A percentile compares a stretch with the other conserved stretches of the same genome.
Evolutionary conservation across 495 filamentous ascomycete genomes (phyloP).

Genomic region (Penicilliopsis zonata): DNA sequence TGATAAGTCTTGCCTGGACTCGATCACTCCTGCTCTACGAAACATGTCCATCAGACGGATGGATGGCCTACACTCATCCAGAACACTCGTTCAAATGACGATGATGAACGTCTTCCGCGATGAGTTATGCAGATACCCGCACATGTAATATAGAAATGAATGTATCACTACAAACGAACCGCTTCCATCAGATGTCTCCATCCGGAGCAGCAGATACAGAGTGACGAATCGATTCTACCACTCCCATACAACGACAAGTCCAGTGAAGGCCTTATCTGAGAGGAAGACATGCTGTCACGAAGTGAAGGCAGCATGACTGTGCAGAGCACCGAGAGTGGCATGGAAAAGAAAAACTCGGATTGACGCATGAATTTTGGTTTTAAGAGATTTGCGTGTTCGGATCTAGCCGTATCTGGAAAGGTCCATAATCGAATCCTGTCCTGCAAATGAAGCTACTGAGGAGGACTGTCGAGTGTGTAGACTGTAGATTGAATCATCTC

Average conservation of each 20-base stretch:
- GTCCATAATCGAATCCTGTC: slow-evolving; percentile 2
- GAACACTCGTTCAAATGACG: too few relatives aligned
- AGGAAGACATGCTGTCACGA: slow-evolving; percentile 31
- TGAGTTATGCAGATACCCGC: neutral
- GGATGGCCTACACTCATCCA: too few relatives aligned
- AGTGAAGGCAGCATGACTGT: slow-evolving; percentile 41
- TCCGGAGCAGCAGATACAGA: slow-evolving; percentile 97
- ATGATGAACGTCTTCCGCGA: too few relatives aligned
- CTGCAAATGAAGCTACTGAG: too few relatives aligned
- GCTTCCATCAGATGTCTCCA: slow-evolving; percentile 60
- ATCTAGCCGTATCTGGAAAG: slow-evolving; percentile 5
- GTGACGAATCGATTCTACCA: slow-evolving; percentile 61
- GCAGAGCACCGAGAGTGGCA: slow-evolving; percentile 33
- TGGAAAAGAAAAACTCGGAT: slow-evolving; percentile 22
- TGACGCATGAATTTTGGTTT: slow-evolving; percentile 7
- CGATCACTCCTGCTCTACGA: too few relatives aligned
- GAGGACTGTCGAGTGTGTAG: too few relatives aligned
- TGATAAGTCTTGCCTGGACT: too few relatives aligned
- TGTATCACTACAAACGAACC: slow-evolving; percentile 60
- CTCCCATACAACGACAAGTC: slow-evolving; percentile 39
- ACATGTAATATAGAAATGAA: slow-evolving; percentile 13
- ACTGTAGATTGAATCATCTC: too few relatives aligned
- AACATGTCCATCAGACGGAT: too few relatives aligned
- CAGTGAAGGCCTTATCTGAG: slow-evolving; percentile 65
- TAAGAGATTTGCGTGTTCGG: slow-evolving; percentile 1